These are phyloP conservation scores for Entelexis paramagnoliae DNA, from an alignment of 1,139 yeast species.

Conservation along the genomic window DNA sequence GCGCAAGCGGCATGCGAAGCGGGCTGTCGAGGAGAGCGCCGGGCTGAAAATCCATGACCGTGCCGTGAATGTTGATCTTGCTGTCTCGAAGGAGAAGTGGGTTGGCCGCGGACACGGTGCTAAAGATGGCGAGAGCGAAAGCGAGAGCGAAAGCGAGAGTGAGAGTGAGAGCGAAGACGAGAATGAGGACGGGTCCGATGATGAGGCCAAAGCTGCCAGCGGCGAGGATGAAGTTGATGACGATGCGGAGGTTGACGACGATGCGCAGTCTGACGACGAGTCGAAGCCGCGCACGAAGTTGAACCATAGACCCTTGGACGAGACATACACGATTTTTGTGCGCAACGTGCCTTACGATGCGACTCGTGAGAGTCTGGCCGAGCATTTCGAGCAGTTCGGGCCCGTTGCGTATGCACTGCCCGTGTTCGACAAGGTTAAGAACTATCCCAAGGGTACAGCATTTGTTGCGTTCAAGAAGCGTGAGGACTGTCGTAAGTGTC, in stretches of 20 bases:
- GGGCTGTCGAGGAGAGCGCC: constrained; percentile 61
- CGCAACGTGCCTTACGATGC: constrained; percentile 95
- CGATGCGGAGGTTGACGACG: constrained; percentile 24
- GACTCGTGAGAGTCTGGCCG: constrained; percentile 61
- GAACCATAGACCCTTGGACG: constrained; percentile 20
- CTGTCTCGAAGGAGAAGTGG: constrained; percentile 83
- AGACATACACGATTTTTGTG: constrained; percentile 47
- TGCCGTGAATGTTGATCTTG: constrained; percentile 89
- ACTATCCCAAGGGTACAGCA: constrained; percentile 87
- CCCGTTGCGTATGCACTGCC: constrained; percentile 87
- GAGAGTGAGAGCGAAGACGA: constrained; percentile 31
- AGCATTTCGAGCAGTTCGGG: constrained; percentile 77
- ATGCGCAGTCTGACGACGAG: constrained; percentile 32
- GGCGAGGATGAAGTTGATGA: constrained; percentile 30
- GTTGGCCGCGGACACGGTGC: constrained; percentile 36
- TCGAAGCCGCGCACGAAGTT: constrained; percentile 27
- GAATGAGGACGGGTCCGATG: constrained; percentile 23
- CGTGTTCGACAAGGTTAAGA: constrained; percentile 75
- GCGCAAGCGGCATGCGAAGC: constrained; percentile 64
- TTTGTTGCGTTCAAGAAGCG: constrained; percentile 72
- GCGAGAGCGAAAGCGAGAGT: constrained; percentile 30
- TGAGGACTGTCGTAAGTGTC: constrained; percentile 56
- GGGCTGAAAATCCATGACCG: constrained; percentile 82
- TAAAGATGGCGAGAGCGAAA: constrained; percentile 9
- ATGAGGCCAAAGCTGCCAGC: constrained; percentile 27